Percentiles rank a stretch among this genome's conserved stretches.
Evolutionary conservation across 495 filamentous ascomycete species (phyloP).

Genomic region (Melanomma pulvis-pyrius): DNA sequence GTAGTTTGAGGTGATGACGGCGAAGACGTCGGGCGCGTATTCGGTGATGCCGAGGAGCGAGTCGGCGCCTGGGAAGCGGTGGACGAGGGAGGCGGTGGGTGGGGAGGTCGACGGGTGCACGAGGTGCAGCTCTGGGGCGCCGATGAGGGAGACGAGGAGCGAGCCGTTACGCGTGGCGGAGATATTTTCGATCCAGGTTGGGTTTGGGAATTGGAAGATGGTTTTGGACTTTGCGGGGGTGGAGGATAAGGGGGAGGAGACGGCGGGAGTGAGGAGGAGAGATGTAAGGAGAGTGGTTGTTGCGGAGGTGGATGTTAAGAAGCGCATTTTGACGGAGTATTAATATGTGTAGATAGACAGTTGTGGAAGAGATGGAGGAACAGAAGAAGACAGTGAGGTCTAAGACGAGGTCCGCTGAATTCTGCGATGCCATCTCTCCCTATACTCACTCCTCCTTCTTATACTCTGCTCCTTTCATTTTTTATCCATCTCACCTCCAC

Average conservation of each 20-base stretch:
- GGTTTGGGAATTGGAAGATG: constrained; percentile 25
- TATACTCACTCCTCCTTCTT: background rate
- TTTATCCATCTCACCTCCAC: too few relatives aligned
- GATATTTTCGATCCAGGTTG: constrained; percentile 29
- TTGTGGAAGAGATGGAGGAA: background rate
- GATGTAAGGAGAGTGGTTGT: background rate
- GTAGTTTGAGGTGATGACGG: constrained; percentile 4
- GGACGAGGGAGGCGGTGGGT: background rate
- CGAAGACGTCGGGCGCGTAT: constrained; percentile 6
- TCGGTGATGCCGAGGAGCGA: constrained; percentile 19
- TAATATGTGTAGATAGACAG: background rate
- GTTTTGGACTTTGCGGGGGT: background rate
- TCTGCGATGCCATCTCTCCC: background rate
- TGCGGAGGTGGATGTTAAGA: too few relatives aligned
- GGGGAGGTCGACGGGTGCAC: constrained; percentile 12
- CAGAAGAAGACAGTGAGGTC: background rate
- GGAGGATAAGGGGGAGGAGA: background rate
- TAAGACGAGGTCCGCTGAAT: background rate
- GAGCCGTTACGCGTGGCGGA: constrained; percentile 3
- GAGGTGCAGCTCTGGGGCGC: constrained; percentile 1
- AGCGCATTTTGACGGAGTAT: background rate
- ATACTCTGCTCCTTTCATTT: background rate
- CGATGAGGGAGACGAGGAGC: constrained; percentile 13
- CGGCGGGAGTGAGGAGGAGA: background rate
- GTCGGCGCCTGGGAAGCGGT: constrained; percentile 1